phyloP scores from a whole-genome alignment of 169 alveolate species.

The Ichthyophthirius multifiliis region DNA sequence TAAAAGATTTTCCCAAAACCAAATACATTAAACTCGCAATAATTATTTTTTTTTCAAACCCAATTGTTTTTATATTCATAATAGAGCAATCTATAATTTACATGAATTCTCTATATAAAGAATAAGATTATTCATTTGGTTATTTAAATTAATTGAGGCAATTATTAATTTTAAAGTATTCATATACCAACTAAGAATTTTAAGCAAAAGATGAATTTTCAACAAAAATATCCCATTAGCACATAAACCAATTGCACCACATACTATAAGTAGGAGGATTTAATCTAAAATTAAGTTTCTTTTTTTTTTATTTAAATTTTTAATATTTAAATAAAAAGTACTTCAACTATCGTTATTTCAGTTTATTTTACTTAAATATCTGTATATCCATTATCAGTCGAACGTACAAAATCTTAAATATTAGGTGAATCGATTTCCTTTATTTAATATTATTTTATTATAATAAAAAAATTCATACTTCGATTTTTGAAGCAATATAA shows the following conservation, averaged over 20 bases:
- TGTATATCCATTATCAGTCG: conserved; percentile 67
- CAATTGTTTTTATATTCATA: conserved; percentile 29
- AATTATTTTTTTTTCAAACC: conserved; percentile 12
- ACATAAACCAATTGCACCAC: conserved; percentile 58
- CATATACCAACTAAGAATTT: background rate
- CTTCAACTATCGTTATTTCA: conserved; percentile 32
- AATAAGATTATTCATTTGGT: conserved; percentile 25
- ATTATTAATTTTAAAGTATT: background rate
- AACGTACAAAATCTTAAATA: conserved; percentile 45
- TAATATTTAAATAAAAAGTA: background rate
- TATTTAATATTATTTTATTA: background rate
- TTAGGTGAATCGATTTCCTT: conserved; percentile 66
- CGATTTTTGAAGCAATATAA: conserved; percentile 72
- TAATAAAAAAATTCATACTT: conserved; percentile 30
- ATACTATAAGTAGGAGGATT: conserved; percentile 46
- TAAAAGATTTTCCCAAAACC: conserved; percentile 37
- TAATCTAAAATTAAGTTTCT: conserved; percentile 13
- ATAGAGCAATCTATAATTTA: conserved; percentile 36
- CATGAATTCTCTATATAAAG: conserved; percentile 28
- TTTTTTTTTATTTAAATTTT: background rate
- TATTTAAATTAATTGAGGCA: conserved; percentile 15
- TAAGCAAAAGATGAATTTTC: conserved; percentile 11
- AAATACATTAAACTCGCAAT: conserved; percentile 52
- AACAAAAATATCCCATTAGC: conserved; percentile 62
- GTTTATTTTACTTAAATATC: conserved; percentile 21